These are phyloP conservation scores for Globisporangium nodosum DNA, from an alignment of 352 stramenopile genomes.

Conservation along the genomic window DNA sequence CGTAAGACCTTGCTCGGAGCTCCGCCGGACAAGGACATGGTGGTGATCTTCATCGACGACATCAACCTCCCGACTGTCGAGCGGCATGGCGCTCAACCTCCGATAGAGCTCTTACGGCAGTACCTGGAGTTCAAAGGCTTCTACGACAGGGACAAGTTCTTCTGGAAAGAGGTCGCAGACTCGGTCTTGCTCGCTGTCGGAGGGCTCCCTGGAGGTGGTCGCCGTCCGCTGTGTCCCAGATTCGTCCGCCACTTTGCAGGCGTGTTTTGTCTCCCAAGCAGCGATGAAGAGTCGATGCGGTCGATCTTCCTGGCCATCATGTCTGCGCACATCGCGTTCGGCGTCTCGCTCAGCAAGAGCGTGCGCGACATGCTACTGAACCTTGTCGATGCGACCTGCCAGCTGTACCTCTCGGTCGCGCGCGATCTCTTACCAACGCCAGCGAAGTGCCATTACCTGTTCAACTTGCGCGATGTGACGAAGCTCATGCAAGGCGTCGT, in stretches of 20 bases:
- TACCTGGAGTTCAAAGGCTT: constrained; percentile 64
- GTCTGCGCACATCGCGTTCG: constrained; percentile 30
- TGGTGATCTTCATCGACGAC: constrained; percentile 89
- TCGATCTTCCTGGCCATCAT: constrained; percentile 90
- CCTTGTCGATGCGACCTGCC: constrained; percentile 56
- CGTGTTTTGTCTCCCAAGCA: constrained; percentile 67
- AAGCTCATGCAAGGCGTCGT: constrained; percentile 85
- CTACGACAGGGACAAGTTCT: constrained; percentile 82
- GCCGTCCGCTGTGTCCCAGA: constrained; percentile 45
- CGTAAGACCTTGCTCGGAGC: constrained; percentile 89
- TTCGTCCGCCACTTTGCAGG: constrained; percentile 67
- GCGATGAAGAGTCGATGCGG: constrained; percentile 72
- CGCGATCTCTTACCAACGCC: constrained; percentile 63
- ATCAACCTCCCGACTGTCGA: constrained; percentile 88
- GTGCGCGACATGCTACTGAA: constrained; percentile 46
- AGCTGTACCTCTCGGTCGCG: constrained; percentile 53
- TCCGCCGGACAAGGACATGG: constrained; percentile 56
- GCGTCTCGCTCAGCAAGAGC: constrained; percentile 28
- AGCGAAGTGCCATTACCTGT: constrained; percentile 80
- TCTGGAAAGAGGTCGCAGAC: constrained; percentile 75
- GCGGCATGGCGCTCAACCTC: constrained; percentile 61
- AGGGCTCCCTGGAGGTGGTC: constrained; percentile 50
- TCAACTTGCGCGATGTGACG: constrained; percentile 76
- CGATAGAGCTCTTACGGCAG: constrained; percentile 73
- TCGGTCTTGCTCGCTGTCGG: constrained; percentile 61